These are phyloP conservation scores for Alternaria brassicae DNA, from an alignment of 2,329 filamentous ascomycete genomes.

Conservation along the genomic window DNA sequence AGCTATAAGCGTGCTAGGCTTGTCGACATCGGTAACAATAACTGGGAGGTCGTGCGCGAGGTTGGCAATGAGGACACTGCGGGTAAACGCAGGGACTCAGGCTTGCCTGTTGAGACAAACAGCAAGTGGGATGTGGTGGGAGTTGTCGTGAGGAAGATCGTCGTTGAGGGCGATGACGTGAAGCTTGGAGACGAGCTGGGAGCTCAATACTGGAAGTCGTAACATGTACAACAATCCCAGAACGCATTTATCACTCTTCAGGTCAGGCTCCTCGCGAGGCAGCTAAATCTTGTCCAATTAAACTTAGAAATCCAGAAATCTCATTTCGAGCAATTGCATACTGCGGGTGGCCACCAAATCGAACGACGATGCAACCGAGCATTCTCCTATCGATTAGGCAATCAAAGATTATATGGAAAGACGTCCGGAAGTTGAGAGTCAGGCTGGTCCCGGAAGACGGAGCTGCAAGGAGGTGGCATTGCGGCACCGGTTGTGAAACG, in stretches of 20 bases:
- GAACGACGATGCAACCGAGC: background rate
- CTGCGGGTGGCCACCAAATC: background rate
- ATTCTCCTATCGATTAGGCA: background rate
- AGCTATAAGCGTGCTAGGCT: slow-evolving; percentile 47
- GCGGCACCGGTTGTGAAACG: background rate
- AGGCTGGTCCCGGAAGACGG: background rate
- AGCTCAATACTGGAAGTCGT: slow-evolving; percentile 39
- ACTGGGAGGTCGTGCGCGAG: slow-evolving; percentile 44
- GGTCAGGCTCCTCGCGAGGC: too few relatives aligned
- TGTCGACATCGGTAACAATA: slow-evolving; percentile 38
- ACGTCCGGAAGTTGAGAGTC: background rate
- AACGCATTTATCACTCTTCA: background rate
- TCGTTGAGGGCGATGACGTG: slow-evolving; percentile 36
- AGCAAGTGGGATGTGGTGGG: slow-evolving; percentile 47
- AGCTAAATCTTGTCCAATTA: background rate
- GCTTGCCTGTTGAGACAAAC: slow-evolving; percentile 40
- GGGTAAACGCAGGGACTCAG: slow-evolving; percentile 43
- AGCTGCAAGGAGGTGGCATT: background rate
- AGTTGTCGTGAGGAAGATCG: slow-evolving; percentile 41
- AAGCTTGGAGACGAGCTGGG: slow-evolving; percentile 44
- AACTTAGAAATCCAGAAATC: background rate
- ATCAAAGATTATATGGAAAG: background rate
- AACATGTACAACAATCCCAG: background rate
- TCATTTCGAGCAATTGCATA: background rate
- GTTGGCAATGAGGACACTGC: slow-evolving; percentile 35